These are phyloP conservation scores for Linderina pennispora DNA, from an alignment of 192 early-diverging fungal species.

Conservation along the genomic window DNA sequence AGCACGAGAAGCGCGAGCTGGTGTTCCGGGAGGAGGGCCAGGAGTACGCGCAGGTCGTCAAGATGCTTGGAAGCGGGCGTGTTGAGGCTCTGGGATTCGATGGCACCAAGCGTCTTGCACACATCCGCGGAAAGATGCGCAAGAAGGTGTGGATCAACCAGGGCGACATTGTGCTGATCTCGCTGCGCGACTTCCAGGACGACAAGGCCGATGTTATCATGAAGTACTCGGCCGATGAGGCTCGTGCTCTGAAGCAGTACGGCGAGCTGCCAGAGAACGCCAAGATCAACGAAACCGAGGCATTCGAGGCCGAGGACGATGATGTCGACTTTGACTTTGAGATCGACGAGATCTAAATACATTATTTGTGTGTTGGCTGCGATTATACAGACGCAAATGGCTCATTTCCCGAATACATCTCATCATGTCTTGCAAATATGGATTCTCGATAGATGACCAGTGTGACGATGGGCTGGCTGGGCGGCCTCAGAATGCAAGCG, in stretches of 20 bases:
- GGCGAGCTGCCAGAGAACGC: conserved; percentile 91
- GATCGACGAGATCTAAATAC: conserved; percentile 69
- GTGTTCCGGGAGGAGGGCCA: conserved; percentile 97
- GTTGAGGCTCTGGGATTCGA: conserved; percentile 86
- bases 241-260: conserved; percentile 82
- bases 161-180: conserved; percentile 87
- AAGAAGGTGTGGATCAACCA: conserved; percentile 96
- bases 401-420: too few relatives aligned
- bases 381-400: too few relatives aligned
- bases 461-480: too few relatives aligned
- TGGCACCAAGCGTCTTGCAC: conserved; percentile 82
- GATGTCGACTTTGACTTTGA: conserved; percentile 86
- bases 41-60: conserved; percentile 91
- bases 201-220: conserved; percentile 90
- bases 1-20: conserved; percentile 92
- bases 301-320: conserved; percentile 56
- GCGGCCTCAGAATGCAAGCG: too few relatives aligned
- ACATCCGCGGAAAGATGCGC: conserved; percentile 96
- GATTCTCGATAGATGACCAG: too few relatives aligned
- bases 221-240: conserved; percentile 97
- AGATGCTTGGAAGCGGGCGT: conserved; percentile 97
- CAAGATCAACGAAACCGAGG: conserved; percentile 68
- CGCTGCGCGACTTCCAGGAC: conserved; percentile 90
- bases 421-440: too few relatives aligned
- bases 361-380: neutral